Evolutionary conservation across 164 flowering plant species (phyloP).

Genomic region (Litsea cubeba): DNA sequence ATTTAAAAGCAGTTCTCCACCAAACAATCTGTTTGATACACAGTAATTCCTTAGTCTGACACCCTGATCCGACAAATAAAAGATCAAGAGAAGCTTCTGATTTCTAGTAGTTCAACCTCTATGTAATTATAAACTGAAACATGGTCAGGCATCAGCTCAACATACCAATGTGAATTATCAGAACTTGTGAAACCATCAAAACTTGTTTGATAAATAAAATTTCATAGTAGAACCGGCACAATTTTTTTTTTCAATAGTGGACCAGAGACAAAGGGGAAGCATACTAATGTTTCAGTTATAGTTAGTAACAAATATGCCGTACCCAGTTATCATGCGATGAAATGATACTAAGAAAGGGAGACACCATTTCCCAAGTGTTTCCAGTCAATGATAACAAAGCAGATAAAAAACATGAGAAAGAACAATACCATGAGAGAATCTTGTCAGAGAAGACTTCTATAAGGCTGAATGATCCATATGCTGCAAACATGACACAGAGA

Average conservation of each 20-base stretch:
- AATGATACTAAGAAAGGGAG: background rate
- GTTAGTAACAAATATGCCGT: background rate
- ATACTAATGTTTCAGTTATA: background rate
- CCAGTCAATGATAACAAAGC: background rate
- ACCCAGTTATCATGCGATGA: background rate
- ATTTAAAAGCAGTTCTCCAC: background rate
- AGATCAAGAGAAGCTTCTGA: background rate
- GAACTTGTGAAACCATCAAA: background rate
- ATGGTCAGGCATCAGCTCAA: background rate
- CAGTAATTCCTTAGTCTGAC: background rate
- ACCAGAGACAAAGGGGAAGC: background rate
- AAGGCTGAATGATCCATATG: slow-evolving; percentile 64
- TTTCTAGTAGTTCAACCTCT: background rate
- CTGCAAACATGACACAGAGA: slow-evolving; percentile 28
- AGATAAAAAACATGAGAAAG: background rate
- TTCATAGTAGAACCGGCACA: background rate
- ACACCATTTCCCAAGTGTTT: background rate
- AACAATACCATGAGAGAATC: slow-evolving; percentile 49
- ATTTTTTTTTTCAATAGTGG: background rate
- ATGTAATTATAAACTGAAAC: background rate
- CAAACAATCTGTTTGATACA: too few species aligned
- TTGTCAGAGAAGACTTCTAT: slow-evolving; percentile 63
- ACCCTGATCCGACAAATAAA: background rate
- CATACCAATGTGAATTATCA: background rate
- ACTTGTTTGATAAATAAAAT: background rate